Percentiles rank a stretch among this genome's conserved stretches.
phyloP scores from a whole-genome alignment of 148 eudicot species.

The Beta vulgaris region DNA sequence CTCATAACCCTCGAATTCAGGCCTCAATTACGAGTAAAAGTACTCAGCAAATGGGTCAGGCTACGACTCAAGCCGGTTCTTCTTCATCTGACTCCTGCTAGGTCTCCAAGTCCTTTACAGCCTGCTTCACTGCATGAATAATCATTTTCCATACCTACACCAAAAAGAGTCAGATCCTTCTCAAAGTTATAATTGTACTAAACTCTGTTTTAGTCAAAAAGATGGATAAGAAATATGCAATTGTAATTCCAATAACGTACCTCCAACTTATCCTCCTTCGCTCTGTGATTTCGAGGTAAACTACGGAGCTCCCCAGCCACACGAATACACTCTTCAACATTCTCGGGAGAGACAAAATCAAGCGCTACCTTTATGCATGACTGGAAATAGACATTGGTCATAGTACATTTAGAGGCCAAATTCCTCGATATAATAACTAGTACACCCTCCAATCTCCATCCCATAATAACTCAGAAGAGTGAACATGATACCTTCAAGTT shows the following conservation, averaged over 20 bases:
- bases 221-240: neutral
- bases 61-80: neutral
- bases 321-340: slow-evolving; percentile 30
- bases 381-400: slow-evolving; percentile 19
- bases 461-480: neutral
- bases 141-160: slow-evolving; percentile 24
- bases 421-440: neutral
- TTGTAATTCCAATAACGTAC: slow-evolving; percentile 10
- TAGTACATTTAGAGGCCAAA: neutral
- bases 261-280: slow-evolving; percentile 39
- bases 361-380: slow-evolving; percentile 39
- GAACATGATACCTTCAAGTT: slow-evolving; percentile 46
- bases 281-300: slow-evolving; percentile 31
- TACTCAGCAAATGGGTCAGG: neutral
- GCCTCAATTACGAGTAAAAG: neutral
- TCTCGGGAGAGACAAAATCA: slow-evolving; percentile 37
- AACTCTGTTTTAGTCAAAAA: slow-evolving; percentile 1
- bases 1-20: neutral
- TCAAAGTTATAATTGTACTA: neutral
- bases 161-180: neutral
- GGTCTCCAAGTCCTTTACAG: slow-evolving; percentile 3
- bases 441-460: neutral
- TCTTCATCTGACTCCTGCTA: neutral
- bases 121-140: slow-evolving; percentile 20
- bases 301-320: slow-evolving; percentile 29